These are phyloP conservation scores for Casaregolazyma suthepensis DNA, from an alignment of 1,139 yeast genomes.

Conservation along the genomic window DNA sequence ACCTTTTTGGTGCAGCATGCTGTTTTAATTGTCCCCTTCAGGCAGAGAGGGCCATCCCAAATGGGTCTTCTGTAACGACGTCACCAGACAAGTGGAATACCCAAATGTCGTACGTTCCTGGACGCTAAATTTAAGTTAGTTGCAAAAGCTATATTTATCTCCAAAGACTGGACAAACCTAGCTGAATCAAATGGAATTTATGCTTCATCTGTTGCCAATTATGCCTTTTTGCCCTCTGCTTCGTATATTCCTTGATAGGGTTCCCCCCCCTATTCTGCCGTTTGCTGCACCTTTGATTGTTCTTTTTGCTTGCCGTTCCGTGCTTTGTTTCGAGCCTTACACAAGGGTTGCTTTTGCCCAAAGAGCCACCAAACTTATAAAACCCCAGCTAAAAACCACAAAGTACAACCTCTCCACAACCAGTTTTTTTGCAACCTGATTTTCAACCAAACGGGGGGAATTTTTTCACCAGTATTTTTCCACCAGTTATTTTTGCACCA, in stretches of 20 bases:
- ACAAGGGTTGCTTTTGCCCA: constrained; percentile 2
- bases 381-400: background rate
- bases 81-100: background rate
- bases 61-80: background rate
- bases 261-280: background rate
- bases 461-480: background rate
- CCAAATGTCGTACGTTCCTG: background rate
- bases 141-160: background rate
- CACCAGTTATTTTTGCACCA: background rate
- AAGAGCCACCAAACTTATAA: background rate
- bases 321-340: constrained; percentile 1
- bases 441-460: background rate
- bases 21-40: background rate
- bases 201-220: background rate
- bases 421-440: background rate
- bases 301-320: background rate
- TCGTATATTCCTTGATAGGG: background rate
- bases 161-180: background rate
- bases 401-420: background rate
- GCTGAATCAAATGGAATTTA: background rate
- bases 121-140: background rate
- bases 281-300: background rate
- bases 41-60: background rate
- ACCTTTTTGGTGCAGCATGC: background rate
- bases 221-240: background rate